Evolutionary conservation across 164 flowering plant genomes (phyloP).

Genomic region (Magnolia sinica): DNA sequence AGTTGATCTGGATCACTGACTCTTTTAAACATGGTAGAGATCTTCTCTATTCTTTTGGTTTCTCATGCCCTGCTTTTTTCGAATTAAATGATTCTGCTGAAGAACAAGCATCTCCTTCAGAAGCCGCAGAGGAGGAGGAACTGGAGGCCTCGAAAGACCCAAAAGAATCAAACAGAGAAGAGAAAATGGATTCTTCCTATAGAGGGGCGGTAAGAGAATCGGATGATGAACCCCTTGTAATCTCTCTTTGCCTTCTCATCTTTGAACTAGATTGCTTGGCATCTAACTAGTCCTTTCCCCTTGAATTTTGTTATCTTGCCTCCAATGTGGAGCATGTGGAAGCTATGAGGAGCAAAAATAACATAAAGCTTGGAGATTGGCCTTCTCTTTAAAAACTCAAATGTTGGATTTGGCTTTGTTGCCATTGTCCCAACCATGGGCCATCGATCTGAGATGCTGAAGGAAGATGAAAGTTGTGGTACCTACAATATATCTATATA

Average conservation of each 20-base stretch:
- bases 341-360: conserved; percentile 25
- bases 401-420: no score
- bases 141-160: conserved; percentile 19
- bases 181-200: conserved; percentile 18
- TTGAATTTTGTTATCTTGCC: conserved; percentile 2
- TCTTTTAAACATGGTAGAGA: not conserved
- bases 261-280: not conserved
- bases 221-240: conserved; percentile 76
- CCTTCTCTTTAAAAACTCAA: no score
- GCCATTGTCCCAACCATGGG: not conserved
- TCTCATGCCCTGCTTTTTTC: not conserved
- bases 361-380: not conserved
- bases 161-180: conserved; percentile 19
- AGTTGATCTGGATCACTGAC: no score
- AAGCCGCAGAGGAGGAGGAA: conserved; percentile 7
- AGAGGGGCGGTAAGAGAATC: conserved; percentile 35
- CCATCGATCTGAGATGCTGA: not conserved
- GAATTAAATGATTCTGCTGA: conserved; percentile 31
- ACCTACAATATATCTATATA: not conserved
- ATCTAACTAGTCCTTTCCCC: not conserved
- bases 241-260: not conserved
- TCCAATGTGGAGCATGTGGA: conserved; percentile 59
- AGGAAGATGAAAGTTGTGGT: not conserved
- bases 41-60: not conserved
- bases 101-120: conserved; percentile 9